These are phyloP conservation scores for Mycena maculata DNA, from an alignment of 768 basidiomycete genomes.

Conservation along the genomic window DNA sequence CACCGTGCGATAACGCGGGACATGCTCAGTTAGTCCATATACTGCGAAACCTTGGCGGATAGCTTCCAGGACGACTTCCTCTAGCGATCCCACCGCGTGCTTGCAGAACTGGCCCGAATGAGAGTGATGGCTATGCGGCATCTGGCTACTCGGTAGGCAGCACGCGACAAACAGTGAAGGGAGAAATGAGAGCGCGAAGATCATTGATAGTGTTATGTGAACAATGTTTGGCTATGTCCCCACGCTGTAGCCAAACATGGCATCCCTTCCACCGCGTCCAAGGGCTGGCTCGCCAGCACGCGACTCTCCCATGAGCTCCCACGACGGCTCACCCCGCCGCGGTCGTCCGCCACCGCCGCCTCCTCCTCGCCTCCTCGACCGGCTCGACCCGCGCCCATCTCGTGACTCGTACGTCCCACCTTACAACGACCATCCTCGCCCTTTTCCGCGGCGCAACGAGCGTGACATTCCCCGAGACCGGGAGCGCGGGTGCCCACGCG, in stretches of 20 bases:
- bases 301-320: too few species aligned
- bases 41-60: conserved; percentile 81
- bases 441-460: conserved; percentile 1
- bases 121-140: conserved; percentile 87
- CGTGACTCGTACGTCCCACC: conserved; percentile 25
- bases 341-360: conserved; percentile 3
- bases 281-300: conserved; percentile 12
- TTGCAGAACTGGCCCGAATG: conserved; percentile 96
- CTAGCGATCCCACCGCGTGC: conserved; percentile 84
- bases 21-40: conserved; percentile 93
- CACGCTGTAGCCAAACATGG: conserved; percentile 9
- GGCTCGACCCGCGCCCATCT: conserved; percentile 20
- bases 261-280: conserved; percentile 12
- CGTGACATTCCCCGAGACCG: conserved; percentile 21
- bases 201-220: too few species aligned
- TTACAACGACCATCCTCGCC: conserved; percentile 11
- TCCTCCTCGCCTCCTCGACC: conserved; percentile 24
- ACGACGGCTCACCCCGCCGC: too few species aligned
- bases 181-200: too few species aligned
- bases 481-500: conserved; percentile 22
- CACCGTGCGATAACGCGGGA: conserved; percentile 81
- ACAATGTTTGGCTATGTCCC: conserved; percentile 7
- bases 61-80: conserved; percentile 85
- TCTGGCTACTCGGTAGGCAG: too few species aligned
- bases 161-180: too few species aligned